Conservation (phyloP, 768 basidiomycete species). For the Lyophyllum atratum region DNA sequence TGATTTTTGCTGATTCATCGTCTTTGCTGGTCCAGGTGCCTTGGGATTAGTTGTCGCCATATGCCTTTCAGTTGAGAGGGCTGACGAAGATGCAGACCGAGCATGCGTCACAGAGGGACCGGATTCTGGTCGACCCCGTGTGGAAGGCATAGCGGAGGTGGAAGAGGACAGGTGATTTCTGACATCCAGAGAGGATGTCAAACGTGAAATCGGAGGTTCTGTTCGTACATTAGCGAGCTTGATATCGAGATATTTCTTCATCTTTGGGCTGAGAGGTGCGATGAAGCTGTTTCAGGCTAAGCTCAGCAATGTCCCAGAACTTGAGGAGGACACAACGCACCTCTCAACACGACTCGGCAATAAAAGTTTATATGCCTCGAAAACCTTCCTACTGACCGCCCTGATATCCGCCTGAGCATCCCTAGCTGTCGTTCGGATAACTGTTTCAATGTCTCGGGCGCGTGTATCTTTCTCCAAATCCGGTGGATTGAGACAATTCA, state of each 20-base stretch:
- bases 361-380: conserved; percentile 72
- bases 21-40: neutral
- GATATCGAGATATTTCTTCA: conserved; percentile 73
- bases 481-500: conserved; percentile 79
- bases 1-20: conserved; percentile 19
- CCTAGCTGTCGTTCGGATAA: conserved; percentile 65
- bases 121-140: conserved; percentile 15
- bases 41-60: conserved; percentile 10
- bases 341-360: conserved; percentile 68
- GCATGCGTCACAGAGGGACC: conserved; percentile 14
- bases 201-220: conserved; percentile 16
- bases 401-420: conserved; percentile 80
- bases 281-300: conserved; percentile 54
- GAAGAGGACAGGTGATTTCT: conserved; percentile 20
- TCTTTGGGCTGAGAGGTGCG: conserved; percentile 71
- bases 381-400: conserved; percentile 67
- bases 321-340: conserved; percentile 35
- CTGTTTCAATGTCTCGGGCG: conserved; percentile 65
- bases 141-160: conserved; percentile 24
- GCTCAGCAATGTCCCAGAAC: neutral
- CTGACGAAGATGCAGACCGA: conserved; percentile 29
- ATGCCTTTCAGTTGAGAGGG: conserved; percentile 14
- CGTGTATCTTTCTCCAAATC: conserved; percentile 72
- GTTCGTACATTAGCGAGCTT: conserved; percentile 21
- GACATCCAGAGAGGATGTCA: conserved; percentile 12